These are phyloP conservation scores for Candida manassasensis DNA, from an alignment of 805 yeast species.

Conservation along the genomic window DNA sequence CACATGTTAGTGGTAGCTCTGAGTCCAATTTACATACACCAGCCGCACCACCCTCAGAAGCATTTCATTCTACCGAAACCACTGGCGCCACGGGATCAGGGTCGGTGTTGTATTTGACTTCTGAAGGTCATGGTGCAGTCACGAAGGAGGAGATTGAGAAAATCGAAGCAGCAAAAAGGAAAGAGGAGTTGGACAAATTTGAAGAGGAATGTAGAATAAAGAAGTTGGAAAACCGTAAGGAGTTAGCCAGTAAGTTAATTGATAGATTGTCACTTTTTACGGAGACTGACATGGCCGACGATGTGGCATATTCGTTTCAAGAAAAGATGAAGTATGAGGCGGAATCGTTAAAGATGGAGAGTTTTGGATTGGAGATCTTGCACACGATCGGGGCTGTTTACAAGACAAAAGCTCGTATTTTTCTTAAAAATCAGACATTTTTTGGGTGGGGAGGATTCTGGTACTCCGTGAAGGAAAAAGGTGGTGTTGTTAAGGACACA, in stretches of 20 bases:
- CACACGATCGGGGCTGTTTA: conserved; percentile 73
- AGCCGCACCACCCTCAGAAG: conserved; percentile 2
- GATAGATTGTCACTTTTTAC: conserved; percentile 40
- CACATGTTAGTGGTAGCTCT: neutral
- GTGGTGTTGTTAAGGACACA: conserved; percentile 69
- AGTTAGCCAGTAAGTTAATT: conserved; percentile 53
- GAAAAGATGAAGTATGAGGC: conserved; percentile 75
- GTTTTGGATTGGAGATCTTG: conserved; percentile 77
- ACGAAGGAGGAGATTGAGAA: conserved; percentile 37
- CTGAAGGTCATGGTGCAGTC: conserved; percentile 22
- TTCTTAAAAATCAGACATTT: conserved; percentile 57
- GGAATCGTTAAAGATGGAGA: conserved; percentile 73
- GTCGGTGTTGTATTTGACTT: conserved; percentile 6
- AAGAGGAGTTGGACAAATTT: conserved; percentile 53
- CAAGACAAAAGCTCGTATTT: conserved; percentile 58
- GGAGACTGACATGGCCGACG: conserved; percentile 41
- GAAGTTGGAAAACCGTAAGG: conserved; percentile 60
- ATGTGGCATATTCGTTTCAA: conserved; percentile 47
- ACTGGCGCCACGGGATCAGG: conserved; percentile 5
- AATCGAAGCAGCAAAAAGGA: conserved; percentile 40
- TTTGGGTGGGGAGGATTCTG: conserved; percentile 67
- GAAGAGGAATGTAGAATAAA: conserved; percentile 75
- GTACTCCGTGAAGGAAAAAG: conserved; percentile 67
- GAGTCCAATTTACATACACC: conserved; percentile 5
- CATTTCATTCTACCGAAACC: neutral